These are phyloP conservation scores for Botryosphaeria agaves DNA, from an alignment of 2,329 filamentous ascomycete genomes.

Conservation along the genomic window DNA sequence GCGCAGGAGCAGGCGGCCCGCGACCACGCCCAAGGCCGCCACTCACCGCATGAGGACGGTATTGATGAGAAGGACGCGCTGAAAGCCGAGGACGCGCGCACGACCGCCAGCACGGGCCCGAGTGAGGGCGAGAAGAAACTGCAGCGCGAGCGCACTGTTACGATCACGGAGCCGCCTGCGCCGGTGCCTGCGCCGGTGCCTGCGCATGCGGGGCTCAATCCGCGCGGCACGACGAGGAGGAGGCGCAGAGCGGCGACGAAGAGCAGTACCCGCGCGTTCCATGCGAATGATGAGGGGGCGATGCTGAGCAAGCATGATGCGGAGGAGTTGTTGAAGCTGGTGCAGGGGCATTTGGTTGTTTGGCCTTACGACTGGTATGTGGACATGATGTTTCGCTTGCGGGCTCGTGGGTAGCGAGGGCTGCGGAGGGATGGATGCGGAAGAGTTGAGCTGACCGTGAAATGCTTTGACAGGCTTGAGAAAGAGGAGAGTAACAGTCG, in stretches of 20 bases:
- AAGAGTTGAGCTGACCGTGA: neutral
- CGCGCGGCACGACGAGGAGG: constrained; percentile 34
- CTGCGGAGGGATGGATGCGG: constrained; percentile 1
- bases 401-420: neutral
- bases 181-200: neutral
- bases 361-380: constrained; percentile 91
- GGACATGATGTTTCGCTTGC: constrained; percentile 12
- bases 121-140: neutral
- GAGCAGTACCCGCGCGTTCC: constrained; percentile 45
- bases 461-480: constrained; percentile 38
- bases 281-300: constrained; percentile 45
- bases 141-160: neutral
- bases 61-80: constrained; percentile 16
- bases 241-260: constrained; percentile 54
- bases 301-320: constrained; percentile 58
- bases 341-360: constrained; percentile 76
- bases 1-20: neutral
- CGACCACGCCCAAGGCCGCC: neutral
- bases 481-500: constrained; percentile 85
- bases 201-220: neutral
- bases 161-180: neutral
- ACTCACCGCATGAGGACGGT: neutral
- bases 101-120: constrained; percentile 2
- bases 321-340: constrained; percentile 61
- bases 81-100: constrained; percentile 11